A percentile compares a stretch with the other conserved stretches of the same genome.
phyloP scores from a whole-genome alignment of 148 eudicot species.

The Amaranthus hypochondriacus region DNA sequence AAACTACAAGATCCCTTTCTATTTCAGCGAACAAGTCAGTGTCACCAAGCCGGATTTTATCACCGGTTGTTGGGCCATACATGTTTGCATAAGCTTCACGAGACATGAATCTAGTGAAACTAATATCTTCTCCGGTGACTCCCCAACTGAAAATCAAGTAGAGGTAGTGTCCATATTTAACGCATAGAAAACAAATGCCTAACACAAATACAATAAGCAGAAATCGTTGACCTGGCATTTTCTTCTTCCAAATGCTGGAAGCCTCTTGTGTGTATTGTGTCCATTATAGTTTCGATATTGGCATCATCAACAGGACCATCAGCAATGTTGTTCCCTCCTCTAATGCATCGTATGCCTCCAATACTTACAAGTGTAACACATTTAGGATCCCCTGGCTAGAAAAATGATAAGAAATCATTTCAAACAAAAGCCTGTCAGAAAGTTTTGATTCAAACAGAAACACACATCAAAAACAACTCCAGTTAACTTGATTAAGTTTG shows the following conservation, averaged over 20 bases:
- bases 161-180: neutral
- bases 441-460: neutral
- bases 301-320: slow-evolving; percentile 63
- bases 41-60: slow-evolving; percentile 92
- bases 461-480: neutral
- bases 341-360: slow-evolving; percentile 69
- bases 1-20: slow-evolving; percentile 71
- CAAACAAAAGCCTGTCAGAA: neutral
- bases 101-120: slow-evolving; percentile 46
- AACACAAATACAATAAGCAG: slow-evolving; percentile 6
- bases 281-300: slow-evolving; percentile 46
- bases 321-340: slow-evolving; percentile 81
- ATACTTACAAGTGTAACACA: slow-evolving; percentile 75
- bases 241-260: slow-evolving; percentile 56
- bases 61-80: slow-evolving; percentile 94
- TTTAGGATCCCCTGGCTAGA: slow-evolving; percentile 91
- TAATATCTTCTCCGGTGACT: slow-evolving; percentile 54
- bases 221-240: slow-evolving; percentile 49
- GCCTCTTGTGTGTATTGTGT: slow-evolving; percentile 39
- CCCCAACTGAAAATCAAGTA: slow-evolving; percentile 45
- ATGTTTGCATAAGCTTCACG: slow-evolving; percentile 80
- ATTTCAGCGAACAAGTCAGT: slow-evolving; percentile 85
- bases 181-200: slow-evolving; percentile 4
- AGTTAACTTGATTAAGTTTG: neutral
- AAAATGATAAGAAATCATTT: slow-evolving; percentile 17